Evolutionary conservation across 805 yeast genomes (phyloP).

Genomic region (Cyberlindnera galapagoensis): DNA sequence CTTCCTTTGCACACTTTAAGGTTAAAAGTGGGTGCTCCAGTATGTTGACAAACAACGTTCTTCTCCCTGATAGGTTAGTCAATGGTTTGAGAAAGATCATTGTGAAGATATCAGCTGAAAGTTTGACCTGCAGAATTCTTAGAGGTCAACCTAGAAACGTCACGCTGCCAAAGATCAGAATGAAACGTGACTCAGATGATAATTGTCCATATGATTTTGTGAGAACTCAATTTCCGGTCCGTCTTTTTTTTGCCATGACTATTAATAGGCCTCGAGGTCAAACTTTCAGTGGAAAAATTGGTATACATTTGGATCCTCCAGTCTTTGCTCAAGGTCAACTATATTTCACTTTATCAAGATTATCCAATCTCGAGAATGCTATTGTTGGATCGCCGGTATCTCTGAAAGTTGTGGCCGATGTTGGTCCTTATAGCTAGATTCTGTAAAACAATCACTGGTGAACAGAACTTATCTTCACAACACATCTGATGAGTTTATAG

Average conservation of each 20-base stretch:
- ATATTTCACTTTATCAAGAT: background rate
- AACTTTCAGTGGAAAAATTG: slow-evolving; percentile 1
- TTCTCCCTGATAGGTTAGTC: background rate
- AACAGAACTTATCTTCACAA: too few species aligned
- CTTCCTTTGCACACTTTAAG: too few species aligned
- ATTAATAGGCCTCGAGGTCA: background rate
- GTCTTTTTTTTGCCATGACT: background rate
- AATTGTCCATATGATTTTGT: background rate
- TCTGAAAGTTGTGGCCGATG: too few species aligned
- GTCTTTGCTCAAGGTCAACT: background rate
- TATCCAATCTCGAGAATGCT: background rate
- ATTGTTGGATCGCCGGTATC: too few species aligned
- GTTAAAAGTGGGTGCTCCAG: too few species aligned
- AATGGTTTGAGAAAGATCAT: background rate
- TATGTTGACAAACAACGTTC: background rate
- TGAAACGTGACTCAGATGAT: background rate
- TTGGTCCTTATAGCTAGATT: too few species aligned
- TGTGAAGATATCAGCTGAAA: background rate
- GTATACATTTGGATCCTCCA: background rate
- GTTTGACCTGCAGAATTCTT: background rate
- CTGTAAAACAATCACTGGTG: too few species aligned
- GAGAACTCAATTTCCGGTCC: background rate
- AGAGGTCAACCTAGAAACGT: too few species aligned
- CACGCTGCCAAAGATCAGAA: background rate
- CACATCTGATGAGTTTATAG: too few species aligned